phyloP scores from a whole-genome alignment of 345 rosid genomes.

The Clarkia xantiana region DNA sequence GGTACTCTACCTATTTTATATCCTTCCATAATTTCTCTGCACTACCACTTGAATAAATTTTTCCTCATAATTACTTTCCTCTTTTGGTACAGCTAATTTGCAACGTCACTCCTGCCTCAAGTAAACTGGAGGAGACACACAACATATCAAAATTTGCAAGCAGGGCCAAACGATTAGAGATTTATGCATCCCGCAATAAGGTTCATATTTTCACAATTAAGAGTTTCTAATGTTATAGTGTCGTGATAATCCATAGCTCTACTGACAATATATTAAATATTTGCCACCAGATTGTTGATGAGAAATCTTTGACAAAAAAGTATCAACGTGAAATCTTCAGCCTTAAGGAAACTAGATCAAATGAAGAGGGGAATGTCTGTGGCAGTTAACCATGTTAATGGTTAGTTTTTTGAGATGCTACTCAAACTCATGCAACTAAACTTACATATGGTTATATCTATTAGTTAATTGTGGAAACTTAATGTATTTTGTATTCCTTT shows the following conservation, averaged over 20 bases:
- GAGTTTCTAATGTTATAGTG: too few species aligned
- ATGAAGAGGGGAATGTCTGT: slow-evolving; percentile 65
- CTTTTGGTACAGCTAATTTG: slow-evolving; percentile 68
- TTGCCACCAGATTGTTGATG: slow-evolving; percentile 73
- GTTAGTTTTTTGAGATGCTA: too few species aligned
- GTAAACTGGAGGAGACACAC: slow-evolving; percentile 95
- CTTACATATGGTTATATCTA: too few species aligned
- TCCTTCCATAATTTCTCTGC: too few species aligned
- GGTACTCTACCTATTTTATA: too few species aligned
- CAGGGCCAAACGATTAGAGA: slow-evolving; percentile 94
- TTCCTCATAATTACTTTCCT: too few species aligned
- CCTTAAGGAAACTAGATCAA: slow-evolving; percentile 82
- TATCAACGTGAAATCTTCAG: slow-evolving; percentile 86
- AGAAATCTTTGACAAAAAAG: slow-evolving; percentile 90
- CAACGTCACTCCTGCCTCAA: slow-evolving; percentile 96
- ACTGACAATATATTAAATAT: too few species aligned
- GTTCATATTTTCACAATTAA: slow-evolving; percentile 17
- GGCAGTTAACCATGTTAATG: slow-evolving; percentile 91
- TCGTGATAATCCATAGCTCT: too few species aligned
- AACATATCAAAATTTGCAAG: slow-evolving; percentile 97
- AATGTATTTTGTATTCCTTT: too few species aligned
- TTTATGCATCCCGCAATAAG: slow-evolving; percentile 93
- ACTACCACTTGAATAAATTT: too few species aligned
- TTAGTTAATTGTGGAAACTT: too few species aligned
- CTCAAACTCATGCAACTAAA: too few species aligned